These are phyloP conservation scores for Eucalyptus pauciflora DNA, from an alignment of 345 rosid genomes.

Conservation along the genomic window DNA sequence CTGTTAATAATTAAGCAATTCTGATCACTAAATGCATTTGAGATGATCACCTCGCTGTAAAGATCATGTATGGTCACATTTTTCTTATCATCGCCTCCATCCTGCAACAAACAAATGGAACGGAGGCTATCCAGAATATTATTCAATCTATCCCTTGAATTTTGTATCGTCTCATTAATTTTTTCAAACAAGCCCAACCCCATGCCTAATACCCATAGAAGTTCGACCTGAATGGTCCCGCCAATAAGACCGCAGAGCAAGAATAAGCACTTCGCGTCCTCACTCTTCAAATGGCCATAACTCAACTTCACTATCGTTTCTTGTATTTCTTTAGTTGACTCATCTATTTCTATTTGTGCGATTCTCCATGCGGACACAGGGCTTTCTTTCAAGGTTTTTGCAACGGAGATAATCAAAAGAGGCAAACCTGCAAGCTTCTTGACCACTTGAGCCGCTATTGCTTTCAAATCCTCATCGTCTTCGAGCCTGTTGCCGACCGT, in stretches of 20 bases:
- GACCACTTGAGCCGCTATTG: background rate
- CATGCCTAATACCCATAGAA: background rate
- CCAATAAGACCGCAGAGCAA: background rate
- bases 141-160: background rate
- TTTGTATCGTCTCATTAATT: background rate
- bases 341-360: background rate
- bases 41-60: background rate
- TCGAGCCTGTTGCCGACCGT: background rate
- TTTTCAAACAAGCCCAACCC: background rate
- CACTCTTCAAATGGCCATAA: background rate
- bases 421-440: background rate
- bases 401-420: background rate
- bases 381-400: background rate
- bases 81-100: background rate
- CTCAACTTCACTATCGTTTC: background rate
- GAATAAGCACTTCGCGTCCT: background rate
- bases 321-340: too few relatives aligned
- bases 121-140: background rate
- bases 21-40: background rate
- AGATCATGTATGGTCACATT: background rate
- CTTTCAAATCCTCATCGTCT: background rate
- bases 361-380: background rate
- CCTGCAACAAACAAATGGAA: background rate
- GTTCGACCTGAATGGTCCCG: background rate
- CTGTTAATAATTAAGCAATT: fast-evolving